phyloP scores from a whole-genome alignment of 2,329 filamentous ascomycete genomes.

The Ciborinia camelliae region DNA sequence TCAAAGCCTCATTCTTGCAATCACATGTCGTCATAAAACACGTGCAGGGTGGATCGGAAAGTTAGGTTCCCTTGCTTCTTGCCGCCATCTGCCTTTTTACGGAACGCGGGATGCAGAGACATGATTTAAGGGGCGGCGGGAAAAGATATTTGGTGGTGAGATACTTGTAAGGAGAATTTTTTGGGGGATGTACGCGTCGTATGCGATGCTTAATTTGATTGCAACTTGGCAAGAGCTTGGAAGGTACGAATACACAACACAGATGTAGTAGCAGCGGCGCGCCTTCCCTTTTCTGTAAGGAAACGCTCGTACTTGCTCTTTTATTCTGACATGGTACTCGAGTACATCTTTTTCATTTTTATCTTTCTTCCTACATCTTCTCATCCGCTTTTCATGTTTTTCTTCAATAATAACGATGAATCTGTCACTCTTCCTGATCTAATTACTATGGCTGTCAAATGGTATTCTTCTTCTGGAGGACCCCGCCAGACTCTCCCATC shows the following conservation, averaged over 20 bases:
- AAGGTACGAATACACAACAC: not conserved
- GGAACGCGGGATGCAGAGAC: not conserved
- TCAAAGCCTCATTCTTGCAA: not conserved
- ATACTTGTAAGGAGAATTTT: not conserved
- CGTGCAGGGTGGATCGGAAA: not conserved
- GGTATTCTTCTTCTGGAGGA: not conserved
- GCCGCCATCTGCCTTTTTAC: not conserved
- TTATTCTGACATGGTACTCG: not conserved
- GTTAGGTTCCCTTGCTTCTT: conserved; percentile 9
- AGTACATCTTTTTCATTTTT: too few species aligned
- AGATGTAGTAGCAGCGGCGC: not conserved
- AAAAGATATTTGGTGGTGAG: not conserved
- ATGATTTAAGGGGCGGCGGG: not conserved
- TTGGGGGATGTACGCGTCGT: not conserved
- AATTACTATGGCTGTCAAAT: not conserved
- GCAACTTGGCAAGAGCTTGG: too few species aligned
- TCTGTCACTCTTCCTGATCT: not conserved
- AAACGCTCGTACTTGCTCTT: not conserved
- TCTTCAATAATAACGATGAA: not conserved
- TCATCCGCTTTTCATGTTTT: not conserved
- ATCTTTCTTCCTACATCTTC: not conserved
- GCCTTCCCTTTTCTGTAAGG: not conserved
- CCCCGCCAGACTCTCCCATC: not conserved
- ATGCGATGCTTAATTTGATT: not conserved
- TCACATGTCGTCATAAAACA: too few species aligned